Base-by-base conservation (phyloP, 2,329 filamentous ascomycete species). In the Microdochium trichocladiopsis region DNA sequence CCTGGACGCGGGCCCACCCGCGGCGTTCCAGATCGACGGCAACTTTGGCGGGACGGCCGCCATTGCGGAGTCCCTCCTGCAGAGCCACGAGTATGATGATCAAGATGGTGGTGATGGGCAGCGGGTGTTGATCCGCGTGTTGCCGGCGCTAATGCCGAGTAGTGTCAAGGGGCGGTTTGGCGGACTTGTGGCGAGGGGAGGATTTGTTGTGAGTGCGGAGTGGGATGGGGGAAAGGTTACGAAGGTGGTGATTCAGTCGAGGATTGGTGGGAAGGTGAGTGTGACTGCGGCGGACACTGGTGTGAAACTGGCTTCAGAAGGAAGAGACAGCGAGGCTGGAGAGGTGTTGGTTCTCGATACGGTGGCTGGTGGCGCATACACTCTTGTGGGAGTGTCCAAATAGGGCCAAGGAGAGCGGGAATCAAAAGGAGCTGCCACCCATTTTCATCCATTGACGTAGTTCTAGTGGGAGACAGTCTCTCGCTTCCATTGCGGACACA, bases 21-120 rank as follows among this genome's bases (percentile, higher is more conserved):
- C 41, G 14, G 21, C 33, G 23, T 76, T 77, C 56, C 74, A 77
- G 56, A 74, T 76, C 21, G 74, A 78, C 56, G 74, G 74, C 0
- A 78, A 78, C 51, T 74, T 76, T 55, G 75, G 75, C 1, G 69
- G 69, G 2, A 67, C 68, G 8, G 72, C 72, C 2, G 74, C 72
- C 2, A 70, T 77, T 16, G 60, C 70, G 1, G 75, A 76, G 59
- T 70, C 70, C 63, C 52, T 76, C 37, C 51, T 77, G 10, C 73
- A 77, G 56, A 56, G 63, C 57, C 56, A 58, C 18, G 54, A 51
- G 36, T 43, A 25, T 23, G 9, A 45, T 18, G 41, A 22, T 45
- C n/a, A 23, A 16, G 41, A 12, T 18, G 12, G 9, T 12, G 41
- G 41, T 8, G 41, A 18, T 18, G 41, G 18, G 41, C 9, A 22